Evolutionary conservation across 1,284 basidiomycete genomes (phyloP).

Genomic region (Rhodotorula mucilaginosa): DNA sequence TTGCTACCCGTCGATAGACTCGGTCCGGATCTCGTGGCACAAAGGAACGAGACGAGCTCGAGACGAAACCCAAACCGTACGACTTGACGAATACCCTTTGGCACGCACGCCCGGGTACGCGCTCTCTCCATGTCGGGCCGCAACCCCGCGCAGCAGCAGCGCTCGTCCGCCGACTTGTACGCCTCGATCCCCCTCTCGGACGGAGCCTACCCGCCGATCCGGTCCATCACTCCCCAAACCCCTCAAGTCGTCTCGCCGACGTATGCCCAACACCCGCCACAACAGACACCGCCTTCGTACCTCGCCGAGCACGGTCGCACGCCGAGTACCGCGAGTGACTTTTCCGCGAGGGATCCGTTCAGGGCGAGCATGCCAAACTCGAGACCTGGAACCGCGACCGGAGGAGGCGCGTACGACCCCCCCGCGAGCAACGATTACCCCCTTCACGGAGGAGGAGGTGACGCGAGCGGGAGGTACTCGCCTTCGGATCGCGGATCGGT

Average conservation of each 20-base stretch:
- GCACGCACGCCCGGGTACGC: neutral
- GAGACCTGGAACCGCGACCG: neutral
- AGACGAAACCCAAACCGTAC: neutral
- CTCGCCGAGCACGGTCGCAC: constrained; percentile 3
- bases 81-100: too few relatives aligned
- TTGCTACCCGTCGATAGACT: too few relatives aligned
- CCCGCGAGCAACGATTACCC: neutral
- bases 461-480: constrained; percentile 5
- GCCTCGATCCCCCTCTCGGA: constrained; percentile 29
- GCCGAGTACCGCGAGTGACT: constrained; percentile 15
- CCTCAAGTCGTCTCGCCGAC: constrained; percentile 11
- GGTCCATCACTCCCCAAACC: constrained; percentile 20
- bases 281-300: neutral
- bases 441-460: neutral
- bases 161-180: constrained; percentile 38
- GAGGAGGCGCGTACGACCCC: neutral
- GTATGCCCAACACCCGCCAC: neutral
- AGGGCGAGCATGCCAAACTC: neutral
- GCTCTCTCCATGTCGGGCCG: neutral
- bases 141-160: constrained; percentile 4
- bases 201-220: constrained; percentile 29
- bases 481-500: constrained; percentile 5
- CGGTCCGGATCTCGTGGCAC: too few relatives aligned
- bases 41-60: too few relatives aligned
- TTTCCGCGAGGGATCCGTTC: constrained; percentile 9